phyloP scores from a whole-genome alignment of 2,329 filamentous ascomycete species.

The Pezicula radicicola region DNA sequence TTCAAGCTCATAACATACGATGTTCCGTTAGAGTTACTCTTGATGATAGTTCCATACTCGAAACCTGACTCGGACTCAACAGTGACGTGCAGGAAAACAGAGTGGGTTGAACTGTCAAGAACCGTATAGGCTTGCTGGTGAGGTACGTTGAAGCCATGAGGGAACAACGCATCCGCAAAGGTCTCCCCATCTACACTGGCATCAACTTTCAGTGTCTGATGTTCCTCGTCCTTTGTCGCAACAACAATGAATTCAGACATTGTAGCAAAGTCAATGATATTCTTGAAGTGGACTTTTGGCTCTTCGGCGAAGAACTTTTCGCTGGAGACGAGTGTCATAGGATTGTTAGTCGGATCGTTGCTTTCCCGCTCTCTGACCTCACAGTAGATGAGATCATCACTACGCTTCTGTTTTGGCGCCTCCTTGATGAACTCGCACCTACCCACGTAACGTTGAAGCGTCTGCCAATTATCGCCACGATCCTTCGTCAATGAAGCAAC shows the following conservation, averaged over 20 bases:
- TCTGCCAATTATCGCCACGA: constrained; percentile 77
- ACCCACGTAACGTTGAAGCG: constrained; percentile 68
- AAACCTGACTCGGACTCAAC: constrained; percentile 63
- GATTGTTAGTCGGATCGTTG: constrained; percentile 59
- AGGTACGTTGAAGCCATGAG: constrained; percentile 74
- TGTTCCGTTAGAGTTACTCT: constrained; percentile 98
- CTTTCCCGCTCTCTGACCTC: constrained; percentile 60
- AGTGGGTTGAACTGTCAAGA: constrained; percentile 90
- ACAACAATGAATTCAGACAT: constrained; percentile 98
- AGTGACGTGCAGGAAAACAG: constrained; percentile 90
- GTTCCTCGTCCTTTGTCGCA: constrained; percentile 64
- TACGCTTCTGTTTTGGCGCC: constrained; percentile 43
- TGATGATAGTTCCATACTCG: constrained; percentile 84
- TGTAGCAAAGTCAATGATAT: constrained; percentile 83
- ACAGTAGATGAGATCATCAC: constrained; percentile 49
- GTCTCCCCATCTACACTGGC: constrained; percentile 80
- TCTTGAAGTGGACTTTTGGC: constrained; percentile 58
- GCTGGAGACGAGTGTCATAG: constrained; percentile 71
- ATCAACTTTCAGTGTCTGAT: constrained; percentile 69
- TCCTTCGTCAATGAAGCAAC: constrained; percentile 77
- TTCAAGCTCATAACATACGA: constrained; percentile 84
- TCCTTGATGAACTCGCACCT: constrained; percentile 85
- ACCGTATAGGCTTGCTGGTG: constrained; percentile 87
- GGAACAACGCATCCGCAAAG: constrained; percentile 84
- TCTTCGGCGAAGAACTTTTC: constrained; percentile 72